These are phyloP conservation scores for Chrysosporium queenslandicum DNA, from an alignment of 2,329 filamentous ascomycete species.

Conservation along the genomic window DNA sequence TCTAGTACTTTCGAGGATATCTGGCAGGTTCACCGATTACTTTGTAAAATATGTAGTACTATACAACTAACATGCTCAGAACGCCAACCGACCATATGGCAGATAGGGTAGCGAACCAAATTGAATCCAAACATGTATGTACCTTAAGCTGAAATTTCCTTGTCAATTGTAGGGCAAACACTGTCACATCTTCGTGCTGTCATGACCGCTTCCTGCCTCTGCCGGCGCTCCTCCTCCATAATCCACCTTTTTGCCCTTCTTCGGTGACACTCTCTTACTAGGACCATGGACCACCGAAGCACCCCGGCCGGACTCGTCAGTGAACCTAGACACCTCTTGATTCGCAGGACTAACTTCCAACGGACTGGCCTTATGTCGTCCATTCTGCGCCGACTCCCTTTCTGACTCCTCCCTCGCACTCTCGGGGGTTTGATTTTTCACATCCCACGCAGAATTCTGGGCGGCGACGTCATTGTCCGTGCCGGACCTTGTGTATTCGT, in stretches of 20 bases:
- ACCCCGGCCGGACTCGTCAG: slow-evolving; percentile 38
- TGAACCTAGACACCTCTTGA: slow-evolving; percentile 45
- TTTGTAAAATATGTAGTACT: background rate
- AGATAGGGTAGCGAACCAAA: background rate
- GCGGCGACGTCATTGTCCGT: slow-evolving; percentile 52
- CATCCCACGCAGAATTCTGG: slow-evolving; percentile 58
- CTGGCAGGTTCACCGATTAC: too few relatives aligned
- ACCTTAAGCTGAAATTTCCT: too few relatives aligned
- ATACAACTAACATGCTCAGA: background rate
- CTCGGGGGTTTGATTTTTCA: slow-evolving; percentile 57
- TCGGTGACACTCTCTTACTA: slow-evolving; percentile 32
- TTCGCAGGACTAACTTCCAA: slow-evolving; percentile 54
- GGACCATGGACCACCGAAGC: slow-evolving; percentile 31
- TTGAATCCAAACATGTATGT: background rate
- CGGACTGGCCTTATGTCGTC: slow-evolving; percentile 39
- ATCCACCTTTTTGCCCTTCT: slow-evolving; percentile 26
- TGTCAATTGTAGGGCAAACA: too few relatives aligned
- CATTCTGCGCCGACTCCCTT: slow-evolving; percentile 34
- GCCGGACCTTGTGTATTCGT: slow-evolving; percentile 59
- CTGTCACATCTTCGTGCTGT: slow-evolving; percentile 2
- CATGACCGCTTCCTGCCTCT: slow-evolving; percentile 4
- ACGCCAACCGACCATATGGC: background rate
- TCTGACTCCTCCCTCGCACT: slow-evolving; percentile 33
- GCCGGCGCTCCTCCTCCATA: slow-evolving; percentile 11
- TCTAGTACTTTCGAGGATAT: background rate